phyloP scores from a whole-genome alignment of 768 basidiomycete species.

The Auriscalpium microsporum region DNA sequence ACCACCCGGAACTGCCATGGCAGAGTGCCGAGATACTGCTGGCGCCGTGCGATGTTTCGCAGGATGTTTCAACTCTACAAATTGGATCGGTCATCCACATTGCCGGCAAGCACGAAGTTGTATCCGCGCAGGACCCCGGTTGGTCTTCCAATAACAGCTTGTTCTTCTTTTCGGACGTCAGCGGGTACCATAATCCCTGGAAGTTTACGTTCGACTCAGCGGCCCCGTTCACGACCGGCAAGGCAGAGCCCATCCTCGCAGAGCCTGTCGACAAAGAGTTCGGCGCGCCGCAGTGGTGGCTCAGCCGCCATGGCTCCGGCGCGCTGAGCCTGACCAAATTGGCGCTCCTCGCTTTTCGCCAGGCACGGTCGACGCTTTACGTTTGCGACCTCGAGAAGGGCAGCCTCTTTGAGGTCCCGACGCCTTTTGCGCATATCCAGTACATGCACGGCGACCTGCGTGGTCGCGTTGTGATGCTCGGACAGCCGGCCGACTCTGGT shows the following conservation, averaged over 20 bases:
- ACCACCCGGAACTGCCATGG: not conserved
- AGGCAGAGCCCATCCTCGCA: constrained; percentile 4
- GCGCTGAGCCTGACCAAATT: not conserved
- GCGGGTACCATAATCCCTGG: constrained; percentile 66
- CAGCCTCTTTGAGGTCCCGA: not conserved
- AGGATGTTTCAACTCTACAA: not conserved
- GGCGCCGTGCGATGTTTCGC: not conserved
- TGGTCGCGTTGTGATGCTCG: constrained; percentile 6
- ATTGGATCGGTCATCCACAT: constrained; percentile 23
- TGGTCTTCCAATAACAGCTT: constrained; percentile 52
- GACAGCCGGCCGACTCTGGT: not conserved
- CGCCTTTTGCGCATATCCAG: constrained; percentile 3
- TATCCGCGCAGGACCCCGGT: constrained; percentile 48
- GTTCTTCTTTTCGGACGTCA: constrained; percentile 56
- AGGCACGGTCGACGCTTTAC: not conserved
- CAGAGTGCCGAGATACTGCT: not conserved
- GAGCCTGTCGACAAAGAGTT: constrained; percentile 16
- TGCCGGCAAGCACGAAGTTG: constrained; percentile 41
- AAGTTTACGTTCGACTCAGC: constrained; percentile 13
- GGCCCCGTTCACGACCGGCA: constrained; percentile 3
- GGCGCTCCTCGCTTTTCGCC: not conserved
- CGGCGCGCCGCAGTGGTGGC: constrained; percentile 19
- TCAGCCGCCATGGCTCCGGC: constrained; percentile 2
- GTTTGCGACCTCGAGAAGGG: not conserved
- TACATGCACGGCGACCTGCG: constrained; percentile 6